Conservation (phyloP, 2,329 filamentous ascomycete genomes). For the Cytospora mali region DNA sequence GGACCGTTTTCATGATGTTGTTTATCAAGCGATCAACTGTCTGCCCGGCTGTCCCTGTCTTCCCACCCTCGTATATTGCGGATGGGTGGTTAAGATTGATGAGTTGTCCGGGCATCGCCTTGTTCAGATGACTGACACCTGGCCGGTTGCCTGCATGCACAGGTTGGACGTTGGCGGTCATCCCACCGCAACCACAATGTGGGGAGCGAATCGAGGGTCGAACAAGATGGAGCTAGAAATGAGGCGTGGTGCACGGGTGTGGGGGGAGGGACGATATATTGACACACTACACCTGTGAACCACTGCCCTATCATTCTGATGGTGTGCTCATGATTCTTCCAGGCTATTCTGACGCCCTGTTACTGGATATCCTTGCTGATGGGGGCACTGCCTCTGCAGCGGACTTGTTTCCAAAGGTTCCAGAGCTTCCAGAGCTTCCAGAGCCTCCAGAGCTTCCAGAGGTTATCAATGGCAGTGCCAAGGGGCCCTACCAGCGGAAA, state of each 20-base stretch:
- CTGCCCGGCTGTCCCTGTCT: neutral
- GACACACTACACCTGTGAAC: neutral
- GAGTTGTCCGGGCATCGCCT: slow-evolving; percentile 25
- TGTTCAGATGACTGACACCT: slow-evolving; percentile 22
- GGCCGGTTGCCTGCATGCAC: slow-evolving; percentile 20
- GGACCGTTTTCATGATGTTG: slow-evolving; percentile 10
- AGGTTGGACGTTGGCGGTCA: slow-evolving; percentile 24
- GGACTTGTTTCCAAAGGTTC: too few relatives aligned
- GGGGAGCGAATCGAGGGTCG: neutral
- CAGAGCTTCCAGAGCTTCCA: too few relatives aligned
- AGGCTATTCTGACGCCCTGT: neutral
- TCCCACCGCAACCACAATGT: slow-evolving; percentile 8
- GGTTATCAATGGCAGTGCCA: too few relatives aligned
- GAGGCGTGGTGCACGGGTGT: neutral
- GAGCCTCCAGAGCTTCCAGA: too few relatives aligned
- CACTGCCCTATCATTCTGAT: neutral
- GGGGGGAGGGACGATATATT: neutral
- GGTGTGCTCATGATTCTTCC: neutral
- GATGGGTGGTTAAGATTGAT: slow-evolving; percentile 22
- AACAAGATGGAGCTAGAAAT: neutral
- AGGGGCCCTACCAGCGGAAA: too few relatives aligned
- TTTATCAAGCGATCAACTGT: neutral
- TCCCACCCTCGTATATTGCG: slow-evolving; percentile 6
- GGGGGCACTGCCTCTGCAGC: neutral
- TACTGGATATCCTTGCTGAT: neutral